phyloP scores from a whole-genome alignment of 2,329 filamentous ascomycete genomes.

The Endocalyx cinctus region DNA sequence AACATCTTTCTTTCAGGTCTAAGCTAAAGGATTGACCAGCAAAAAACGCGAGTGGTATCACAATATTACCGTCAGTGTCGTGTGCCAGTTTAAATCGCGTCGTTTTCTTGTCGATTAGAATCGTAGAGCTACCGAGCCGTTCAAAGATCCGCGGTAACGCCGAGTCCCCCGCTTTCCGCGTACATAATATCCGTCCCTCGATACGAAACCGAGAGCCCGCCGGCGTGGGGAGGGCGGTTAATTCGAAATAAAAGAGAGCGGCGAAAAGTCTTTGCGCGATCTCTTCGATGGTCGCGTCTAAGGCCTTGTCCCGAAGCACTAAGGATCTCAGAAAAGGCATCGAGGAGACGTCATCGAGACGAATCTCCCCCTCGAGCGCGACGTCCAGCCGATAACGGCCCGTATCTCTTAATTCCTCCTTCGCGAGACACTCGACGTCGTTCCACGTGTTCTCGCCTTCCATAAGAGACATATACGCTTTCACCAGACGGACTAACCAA shows the following conservation, averaged over 20 bases:
- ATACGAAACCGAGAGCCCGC: slow-evolving; percentile 2
- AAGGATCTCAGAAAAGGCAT: slow-evolving; percentile 4
- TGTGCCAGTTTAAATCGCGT: no score
- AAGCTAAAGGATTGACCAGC: no score
- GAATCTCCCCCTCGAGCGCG: slow-evolving; percentile 2
- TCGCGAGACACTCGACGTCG: slow-evolving; percentile 1
- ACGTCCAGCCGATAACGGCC: slow-evolving; percentile 5
- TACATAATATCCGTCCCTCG: slow-evolving; percentile 4
- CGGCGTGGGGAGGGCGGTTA: slow-evolving; percentile 1
- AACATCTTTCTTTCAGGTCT: no score
- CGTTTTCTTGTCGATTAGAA: no score
- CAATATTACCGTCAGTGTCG: no score
- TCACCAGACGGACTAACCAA: slow-evolving; percentile 2
- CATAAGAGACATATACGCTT: slow-evolving; percentile 5
- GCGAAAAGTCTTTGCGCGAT: slow-evolving; percentile 4
- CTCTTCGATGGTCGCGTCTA: slow-evolving; percentile 2
- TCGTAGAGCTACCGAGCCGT: no score
- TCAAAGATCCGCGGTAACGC: no score
- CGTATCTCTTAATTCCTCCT: background rate
- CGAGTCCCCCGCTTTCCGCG: slow-evolving; percentile 1
- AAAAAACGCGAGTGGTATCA: no score
- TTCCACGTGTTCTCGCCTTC: slow-evolving; percentile 2
- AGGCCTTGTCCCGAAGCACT: slow-evolving; percentile 1
- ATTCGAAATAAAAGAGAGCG: slow-evolving; percentile 6
- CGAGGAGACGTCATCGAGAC: slow-evolving; percentile 4